Base-by-base conservation (phyloP, 345 rosid species). In the Eucalyptus viminalis region DNA sequence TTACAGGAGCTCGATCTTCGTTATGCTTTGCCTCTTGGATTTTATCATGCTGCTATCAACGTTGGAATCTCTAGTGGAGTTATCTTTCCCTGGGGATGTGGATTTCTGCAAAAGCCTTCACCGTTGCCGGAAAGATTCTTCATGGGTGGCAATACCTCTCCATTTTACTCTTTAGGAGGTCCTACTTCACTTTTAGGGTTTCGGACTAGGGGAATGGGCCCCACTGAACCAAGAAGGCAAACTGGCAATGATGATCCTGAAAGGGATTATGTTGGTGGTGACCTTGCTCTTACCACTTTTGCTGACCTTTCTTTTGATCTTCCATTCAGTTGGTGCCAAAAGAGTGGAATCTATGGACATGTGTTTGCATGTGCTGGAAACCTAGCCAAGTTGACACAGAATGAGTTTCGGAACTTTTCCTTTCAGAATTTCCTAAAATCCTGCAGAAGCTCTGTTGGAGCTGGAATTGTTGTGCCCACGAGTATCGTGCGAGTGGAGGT, bases 291-390 rank as follows among this genome's bases (percentile, higher is more conserved):
- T 50, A 93, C 97, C 93, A 95, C 97, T 80, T 97, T 98, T 91
- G 99, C 96, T 14, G 99, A 98, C 90, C 93, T 98, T 89, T 98
- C 99, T 80, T 96, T 98, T 92, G 98, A 98, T 92, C 93, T 97
- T 88, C 99, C 99, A 45, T 90, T 93, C 86, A 95, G 92, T 88
- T 98, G 98, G 98, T 92, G 94, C 72, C 95, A 94, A 92, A 96
- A 95, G 89, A 97, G 96, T 91, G 99, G 99, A 87, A 92, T 98
- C 88, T 98, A 98, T 87, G 99, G 97, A 21, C 99, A 98, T 91
- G 87, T 92, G 49, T 97, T 98, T 91, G 97, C 96, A 80, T 95
- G 96, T 89, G 97, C 98, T n/a, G 99, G 99, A 88, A 98, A 95
- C 88, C 89, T 95, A 86, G 93, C 94, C 76, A 96, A 93, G 92